Conservation (phyloP, 352 stramenopile species). For the Globisporangium cystogenes region DNA sequence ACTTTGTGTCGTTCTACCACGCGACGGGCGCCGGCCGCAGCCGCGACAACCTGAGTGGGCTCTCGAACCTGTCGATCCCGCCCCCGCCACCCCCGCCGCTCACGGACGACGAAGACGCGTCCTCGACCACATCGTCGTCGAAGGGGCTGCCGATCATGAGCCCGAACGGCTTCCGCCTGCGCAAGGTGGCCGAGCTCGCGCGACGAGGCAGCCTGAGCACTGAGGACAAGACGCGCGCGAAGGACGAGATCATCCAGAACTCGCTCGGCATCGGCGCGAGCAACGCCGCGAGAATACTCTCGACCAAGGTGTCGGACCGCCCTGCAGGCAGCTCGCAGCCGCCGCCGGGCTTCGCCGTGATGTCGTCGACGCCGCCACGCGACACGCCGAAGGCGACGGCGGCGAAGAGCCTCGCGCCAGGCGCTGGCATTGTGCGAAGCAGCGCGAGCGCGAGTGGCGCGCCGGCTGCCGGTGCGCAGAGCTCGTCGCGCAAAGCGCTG, state of each 20-base stretch:
- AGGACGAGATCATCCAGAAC: constrained; percentile 87
- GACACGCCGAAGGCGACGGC: constrained; percentile 42
- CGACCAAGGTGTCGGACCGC: constrained; percentile 43
- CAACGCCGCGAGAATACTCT: constrained; percentile 52
- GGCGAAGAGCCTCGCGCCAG: constrained; percentile 43
- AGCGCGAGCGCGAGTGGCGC: not conserved
- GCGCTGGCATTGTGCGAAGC: constrained; percentile 52
- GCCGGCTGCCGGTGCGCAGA: not conserved
- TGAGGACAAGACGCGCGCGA: constrained; percentile 79
- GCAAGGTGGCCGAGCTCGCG: constrained; percentile 75
- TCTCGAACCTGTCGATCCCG: constrained; percentile 55
- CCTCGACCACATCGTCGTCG: constrained; percentile 55
- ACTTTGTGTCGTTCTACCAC: constrained; percentile 82
- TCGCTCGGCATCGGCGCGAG: constrained; percentile 69
- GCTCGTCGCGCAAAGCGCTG: not conserved
- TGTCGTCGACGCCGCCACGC: constrained; percentile 31
- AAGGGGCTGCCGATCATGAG: constrained; percentile 80
- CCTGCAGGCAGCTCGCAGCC: constrained; percentile 18
- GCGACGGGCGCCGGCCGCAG: constrained; percentile 28
- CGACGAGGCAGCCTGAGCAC: constrained; percentile 71
- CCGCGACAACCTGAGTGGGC: constrained; percentile 22
- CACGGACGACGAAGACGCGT: constrained; percentile 61
- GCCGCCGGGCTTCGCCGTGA: constrained; percentile 41
- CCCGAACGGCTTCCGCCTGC: constrained; percentile 63
- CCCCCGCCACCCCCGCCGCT: constrained; percentile 57